Evolutionary conservation across 2,329 filamentous ascomycete species (phyloP).

Genomic region (Verticillium dahliae): DNA sequence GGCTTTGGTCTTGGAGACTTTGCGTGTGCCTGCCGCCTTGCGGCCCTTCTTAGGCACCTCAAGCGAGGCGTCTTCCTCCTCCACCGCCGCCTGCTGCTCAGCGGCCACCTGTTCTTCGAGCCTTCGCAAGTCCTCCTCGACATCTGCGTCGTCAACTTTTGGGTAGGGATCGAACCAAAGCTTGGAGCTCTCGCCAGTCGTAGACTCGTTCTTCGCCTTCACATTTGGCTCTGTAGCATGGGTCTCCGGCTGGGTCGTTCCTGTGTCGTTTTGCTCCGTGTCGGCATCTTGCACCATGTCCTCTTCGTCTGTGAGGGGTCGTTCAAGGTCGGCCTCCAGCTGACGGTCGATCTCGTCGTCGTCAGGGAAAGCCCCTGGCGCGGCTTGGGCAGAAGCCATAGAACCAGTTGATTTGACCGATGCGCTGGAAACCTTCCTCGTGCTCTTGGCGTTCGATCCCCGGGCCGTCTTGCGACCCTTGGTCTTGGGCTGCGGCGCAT

Average conservation of each 20-base stretch:
- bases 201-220: slow-evolving; percentile 15
- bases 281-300: slow-evolving; percentile 39
- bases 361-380: slow-evolving; percentile 39
- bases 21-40: slow-evolving; percentile 40
- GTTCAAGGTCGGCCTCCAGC: slow-evolving; percentile 58
- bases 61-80: slow-evolving; percentile 19
- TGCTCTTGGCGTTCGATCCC: slow-evolving; percentile 32
- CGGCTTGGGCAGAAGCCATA: slow-evolving; percentile 25
- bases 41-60: slow-evolving; percentile 47
- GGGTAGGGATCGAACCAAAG: slow-evolving; percentile 39
- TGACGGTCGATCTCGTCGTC: slow-evolving; percentile 62
- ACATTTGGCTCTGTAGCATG: slow-evolving; percentile 20
- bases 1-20: slow-evolving; percentile 42
- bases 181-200: slow-evolving; percentile 11
- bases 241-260: slow-evolving; percentile 8
- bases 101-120: slow-evolving; percentile 41
- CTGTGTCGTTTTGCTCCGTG: slow-evolving; percentile 27
- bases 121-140: slow-evolving; percentile 44
- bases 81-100: neutral
- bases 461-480: slow-evolving; percentile 36
- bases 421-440: slow-evolving; percentile 19
- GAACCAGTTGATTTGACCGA: slow-evolving; percentile 39
- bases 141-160: slow-evolving; percentile 36
- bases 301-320: slow-evolving; percentile 47
- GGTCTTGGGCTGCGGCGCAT: slow-evolving; percentile 22